A percentile compares a stretch with the other conserved stretches of the same genome.
Evolutionary conservation across 129 eudicot genomes (phyloP).

Genomic region (Tagetes patula): DNA sequence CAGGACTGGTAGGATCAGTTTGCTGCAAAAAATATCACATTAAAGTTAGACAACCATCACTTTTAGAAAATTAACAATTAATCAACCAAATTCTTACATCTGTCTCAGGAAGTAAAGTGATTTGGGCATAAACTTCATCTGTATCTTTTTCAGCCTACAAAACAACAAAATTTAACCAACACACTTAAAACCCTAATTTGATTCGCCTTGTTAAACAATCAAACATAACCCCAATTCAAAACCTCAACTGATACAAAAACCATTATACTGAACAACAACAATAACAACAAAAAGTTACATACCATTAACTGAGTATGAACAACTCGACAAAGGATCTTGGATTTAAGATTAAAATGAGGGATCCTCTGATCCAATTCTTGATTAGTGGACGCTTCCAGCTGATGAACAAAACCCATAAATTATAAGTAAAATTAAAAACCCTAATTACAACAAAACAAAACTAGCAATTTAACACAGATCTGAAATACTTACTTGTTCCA

Average conservation of each 20-base stretch:
- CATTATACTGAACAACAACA: neutral
- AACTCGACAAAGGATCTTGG: constrained; percentile 82
- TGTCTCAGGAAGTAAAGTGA: constrained; percentile 68
- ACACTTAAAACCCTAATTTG: neutral
- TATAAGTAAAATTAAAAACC: constrained; percentile 11
- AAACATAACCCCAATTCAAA: constrained; percentile 11
- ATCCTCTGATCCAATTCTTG: constrained; percentile 64
- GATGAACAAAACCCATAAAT: constrained; percentile 33
- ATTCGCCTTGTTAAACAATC: neutral
- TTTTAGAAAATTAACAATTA: neutral
- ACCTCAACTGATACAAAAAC: constrained; percentile 19
- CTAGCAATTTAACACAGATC: constrained; percentile 28
- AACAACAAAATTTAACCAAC: constrained; percentile 4
- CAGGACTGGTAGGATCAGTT: constrained; percentile 69
- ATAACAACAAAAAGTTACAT: constrained; percentile 3
- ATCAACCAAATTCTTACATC: constrained; percentile 55
- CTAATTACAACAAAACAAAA: constrained; percentile 16
- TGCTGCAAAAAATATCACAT: constrained; percentile 42
- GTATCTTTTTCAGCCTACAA: constrained; percentile 93
- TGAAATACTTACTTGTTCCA: constrained; percentile 73
- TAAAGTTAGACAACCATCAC: neutral
- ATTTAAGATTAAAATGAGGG: constrained; percentile 57
- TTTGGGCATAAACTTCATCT: constrained; percentile 91
- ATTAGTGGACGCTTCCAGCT: constrained; percentile 94
- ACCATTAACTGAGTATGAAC: constrained; percentile 54